Base-by-base conservation (phyloP, 2,329 filamentous ascomycete genomes). In the Aaosphaeria arxii region DNA sequence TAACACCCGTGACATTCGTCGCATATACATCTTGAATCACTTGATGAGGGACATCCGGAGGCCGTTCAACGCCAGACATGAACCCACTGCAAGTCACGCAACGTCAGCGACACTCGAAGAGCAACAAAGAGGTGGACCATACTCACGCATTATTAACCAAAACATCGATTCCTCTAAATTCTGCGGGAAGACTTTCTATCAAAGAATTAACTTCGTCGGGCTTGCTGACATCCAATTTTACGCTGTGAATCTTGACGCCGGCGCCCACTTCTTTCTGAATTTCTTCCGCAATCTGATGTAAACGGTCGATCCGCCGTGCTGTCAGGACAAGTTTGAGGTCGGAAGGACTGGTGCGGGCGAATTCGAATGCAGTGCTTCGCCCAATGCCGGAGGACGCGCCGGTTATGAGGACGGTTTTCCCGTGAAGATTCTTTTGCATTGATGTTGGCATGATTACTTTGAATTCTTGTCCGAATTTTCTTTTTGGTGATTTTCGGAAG, bases 361-460 rank as follows among this genome's bases (percentile, higher is more conserved):
- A 97, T 72, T 96, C 92, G 58, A 92, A 77, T 13, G 92, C 92
- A 33, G 82, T 86, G 62, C 81, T 83, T 47, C 81, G 82, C 29
- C 92, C 92, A 70, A 97, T 97, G 55, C 92, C 92, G 33, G 89
- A 92, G 4, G 88, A 94, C 40, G 92, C 92, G 45, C 92, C 92
- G 6, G 92, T 97, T 56, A 97, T 83, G 52, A 96, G 74, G 50
- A 97, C 77, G 7, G 89, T 96, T 76, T 96, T 96, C 81, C 89
- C 89, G 61, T 86, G 78, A 52, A 96, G 88, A 74, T 89, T 90
- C 70, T 88, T 87, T 54, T 78, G 78, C 74, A 87, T 84, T 63
- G 17, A 24, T 24, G 17, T 24, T 24, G 17, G 17, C 17, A 24
- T 24, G 17, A 24, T 24, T 3, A 24, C 17, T 24, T 24, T 24